Percentiles rank a stretch among this genome's conserved stretches.
phyloP scores from a whole-genome alignment of 192 early-diverging fungal species.

The Coemansia umbellata region DNA sequence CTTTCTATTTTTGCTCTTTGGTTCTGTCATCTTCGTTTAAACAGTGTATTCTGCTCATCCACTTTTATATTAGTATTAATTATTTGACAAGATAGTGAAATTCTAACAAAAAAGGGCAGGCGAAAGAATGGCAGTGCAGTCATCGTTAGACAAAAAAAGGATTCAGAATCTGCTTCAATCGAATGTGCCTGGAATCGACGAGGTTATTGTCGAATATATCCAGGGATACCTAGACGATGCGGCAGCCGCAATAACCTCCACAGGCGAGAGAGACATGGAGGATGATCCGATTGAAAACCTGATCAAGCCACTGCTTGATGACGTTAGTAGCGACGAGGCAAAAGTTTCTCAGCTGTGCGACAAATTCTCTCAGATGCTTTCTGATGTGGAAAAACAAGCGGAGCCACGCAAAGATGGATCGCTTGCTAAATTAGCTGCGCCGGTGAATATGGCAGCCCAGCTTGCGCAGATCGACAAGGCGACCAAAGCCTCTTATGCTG shows the following conservation, averaged over 20 bases:
- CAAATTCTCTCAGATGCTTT: conserved; percentile 59
- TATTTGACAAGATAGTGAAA: not conserved
- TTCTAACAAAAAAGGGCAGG: not conserved
- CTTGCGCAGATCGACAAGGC: conserved; percentile 60
- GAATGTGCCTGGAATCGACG: conserved; percentile 68
- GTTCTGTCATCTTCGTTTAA: not conserved
- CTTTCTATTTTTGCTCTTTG: too few species aligned
- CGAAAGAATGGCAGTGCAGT: conserved; percentile 18
- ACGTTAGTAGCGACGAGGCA: conserved; percentile 59
- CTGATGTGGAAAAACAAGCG: conserved; percentile 37
- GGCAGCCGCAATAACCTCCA: conserved; percentile 21
- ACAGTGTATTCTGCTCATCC: conserved; percentile 9
- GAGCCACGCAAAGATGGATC: conserved; percentile 41
- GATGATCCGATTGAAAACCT: conserved; percentile 57
- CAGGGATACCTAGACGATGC: conserved; percentile 67
- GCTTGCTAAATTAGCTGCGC: conserved; percentile 51
- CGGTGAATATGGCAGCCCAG: conserved; percentile 68
- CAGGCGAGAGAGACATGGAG: conserved; percentile 20
- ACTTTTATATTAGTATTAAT: not conserved
- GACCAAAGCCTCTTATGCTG: conserved; percentile 45
- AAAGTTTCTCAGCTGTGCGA: conserved; percentile 68
- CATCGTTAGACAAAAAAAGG: conserved; percentile 34
- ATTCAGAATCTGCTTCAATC: conserved; percentile 48
- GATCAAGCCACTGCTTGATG: conserved; percentile 62
- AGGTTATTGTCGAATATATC: conserved; percentile 73